phyloP scores from a whole-genome alignment of 345 rosid species.

The Dipteronia dyeriana region DNA sequence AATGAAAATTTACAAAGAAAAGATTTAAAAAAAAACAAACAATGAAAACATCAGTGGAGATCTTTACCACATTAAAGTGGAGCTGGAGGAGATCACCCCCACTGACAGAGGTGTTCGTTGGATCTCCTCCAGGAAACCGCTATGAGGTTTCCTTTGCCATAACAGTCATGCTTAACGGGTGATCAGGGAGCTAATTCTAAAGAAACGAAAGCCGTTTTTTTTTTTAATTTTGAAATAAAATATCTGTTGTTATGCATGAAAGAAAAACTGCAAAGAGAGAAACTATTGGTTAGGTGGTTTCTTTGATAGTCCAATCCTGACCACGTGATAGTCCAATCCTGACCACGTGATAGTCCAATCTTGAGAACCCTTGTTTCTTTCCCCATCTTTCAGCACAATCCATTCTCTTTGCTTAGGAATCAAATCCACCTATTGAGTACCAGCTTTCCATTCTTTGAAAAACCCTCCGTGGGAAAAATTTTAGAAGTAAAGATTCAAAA shows the following conservation, averaged over 20 bases:
- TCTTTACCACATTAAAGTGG: too few relatives aligned
- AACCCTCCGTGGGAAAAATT: too few relatives aligned
- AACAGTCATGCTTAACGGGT: neutral
- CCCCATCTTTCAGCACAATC: neutral
- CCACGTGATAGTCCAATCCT: neutral
- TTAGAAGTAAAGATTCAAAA: too few relatives aligned
- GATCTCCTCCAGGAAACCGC: neutral
- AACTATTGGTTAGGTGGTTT: neutral
- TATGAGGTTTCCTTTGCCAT: neutral
- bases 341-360: neutral
- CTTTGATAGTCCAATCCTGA: neutral
- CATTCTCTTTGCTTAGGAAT: neutral
- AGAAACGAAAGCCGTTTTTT: neutral
- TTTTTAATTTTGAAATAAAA: too few relatives aligned
- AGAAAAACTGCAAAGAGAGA: neutral
- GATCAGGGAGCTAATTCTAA: neutral
- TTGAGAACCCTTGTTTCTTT: neutral
- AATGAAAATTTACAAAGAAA: neutral
- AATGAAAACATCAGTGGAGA: neutral
- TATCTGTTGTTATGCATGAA: neutral
- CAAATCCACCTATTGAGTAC: too few relatives aligned
- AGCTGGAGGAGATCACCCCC: too few relatives aligned
- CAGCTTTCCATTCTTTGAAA: too few relatives aligned
- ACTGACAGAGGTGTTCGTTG: neutral
- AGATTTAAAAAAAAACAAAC: too few relatives aligned